These are phyloP conservation scores for Fusarium siculi DNA, from an alignment of 2,329 filamentous ascomycete species.

Conservation along the genomic window DNA sequence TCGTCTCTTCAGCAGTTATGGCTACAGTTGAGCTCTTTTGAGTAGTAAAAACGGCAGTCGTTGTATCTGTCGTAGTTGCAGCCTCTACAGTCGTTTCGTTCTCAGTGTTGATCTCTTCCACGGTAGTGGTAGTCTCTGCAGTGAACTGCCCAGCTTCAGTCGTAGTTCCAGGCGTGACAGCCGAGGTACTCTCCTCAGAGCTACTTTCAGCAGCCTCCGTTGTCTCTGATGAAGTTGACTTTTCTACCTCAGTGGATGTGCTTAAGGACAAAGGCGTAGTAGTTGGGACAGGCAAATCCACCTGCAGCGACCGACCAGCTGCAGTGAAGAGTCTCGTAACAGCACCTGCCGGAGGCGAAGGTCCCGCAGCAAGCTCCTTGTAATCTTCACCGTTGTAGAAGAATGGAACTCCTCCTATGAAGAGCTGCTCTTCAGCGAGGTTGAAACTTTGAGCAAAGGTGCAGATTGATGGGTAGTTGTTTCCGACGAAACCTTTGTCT, in stretches of 20 bases:
- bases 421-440: neutral
- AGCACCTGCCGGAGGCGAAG: no score
- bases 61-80: neutral
- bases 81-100: neutral
- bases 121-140: neutral
- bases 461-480: neutral
- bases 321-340: no score
- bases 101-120: neutral
- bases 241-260: neutral
- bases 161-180: neutral
- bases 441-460: neutral
- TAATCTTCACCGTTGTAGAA: neutral
- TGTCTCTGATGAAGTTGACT: neutral
- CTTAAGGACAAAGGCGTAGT: accelerated
- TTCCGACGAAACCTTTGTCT: neutral
- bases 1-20: neutral
- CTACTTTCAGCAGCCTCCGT: neutral
- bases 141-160: neutral
- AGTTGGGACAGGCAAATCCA: neutral
- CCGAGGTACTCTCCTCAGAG: neutral
- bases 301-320: neutral
- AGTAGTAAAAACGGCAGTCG: neutral
- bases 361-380: no score
- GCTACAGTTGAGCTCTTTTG: neutral
- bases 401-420: accelerated